A percentile compares a stretch with the other conserved stretches of the same genome.
Conservation (phyloP, 1,284 basidiomycete species). For the Rhodotorula mucilaginosa region DNA sequence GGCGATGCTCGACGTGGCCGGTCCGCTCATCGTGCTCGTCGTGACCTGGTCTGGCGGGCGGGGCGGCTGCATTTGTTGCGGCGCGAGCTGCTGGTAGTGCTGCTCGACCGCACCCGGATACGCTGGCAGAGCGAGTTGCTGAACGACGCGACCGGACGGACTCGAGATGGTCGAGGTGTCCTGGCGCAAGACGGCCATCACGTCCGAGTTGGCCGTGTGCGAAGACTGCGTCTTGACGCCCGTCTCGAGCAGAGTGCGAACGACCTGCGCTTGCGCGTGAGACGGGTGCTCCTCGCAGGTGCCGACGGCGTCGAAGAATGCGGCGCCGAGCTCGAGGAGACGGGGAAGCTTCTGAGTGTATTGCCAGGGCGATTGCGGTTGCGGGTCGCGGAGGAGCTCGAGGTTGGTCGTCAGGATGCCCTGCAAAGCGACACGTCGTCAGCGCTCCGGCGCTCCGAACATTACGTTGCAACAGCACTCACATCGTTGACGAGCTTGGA, state of each 20-base stretch:
- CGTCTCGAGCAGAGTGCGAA: conserved; percentile 36
- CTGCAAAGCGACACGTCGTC: not conserved
- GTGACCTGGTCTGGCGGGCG: not conserved
- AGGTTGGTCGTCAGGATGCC: conserved; percentile 39
- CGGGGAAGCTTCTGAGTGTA: conserved; percentile 40
- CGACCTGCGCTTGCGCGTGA: conserved; percentile 29
- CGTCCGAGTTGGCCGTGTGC: conserved; percentile 6
- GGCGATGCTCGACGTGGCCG: not conserved
- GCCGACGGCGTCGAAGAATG: conserved; percentile 39
- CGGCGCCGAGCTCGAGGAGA: conserved; percentile 38
- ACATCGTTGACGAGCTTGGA: conserved; percentile 40
- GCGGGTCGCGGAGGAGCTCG: conserved; percentile 22
- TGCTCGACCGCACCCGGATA: not conserved
- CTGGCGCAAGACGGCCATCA: not conserved
- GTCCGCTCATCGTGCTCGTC: not conserved
- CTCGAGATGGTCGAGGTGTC: not conserved
- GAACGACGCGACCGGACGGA: not conserved
- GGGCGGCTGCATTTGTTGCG: not conserved
- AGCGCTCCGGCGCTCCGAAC: not conserved
- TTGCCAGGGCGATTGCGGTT: conserved; percentile 32
- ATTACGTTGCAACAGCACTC: not conserved
- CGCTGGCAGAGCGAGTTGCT: not conserved
- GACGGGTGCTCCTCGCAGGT: conserved; percentile 36
- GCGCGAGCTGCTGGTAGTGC: not conserved
- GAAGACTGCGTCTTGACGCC: conserved; percentile 28